phyloP scores from a whole-genome alignment of 2,329 filamentous ascomycete species.

The Exophiala spinifera region DNA sequence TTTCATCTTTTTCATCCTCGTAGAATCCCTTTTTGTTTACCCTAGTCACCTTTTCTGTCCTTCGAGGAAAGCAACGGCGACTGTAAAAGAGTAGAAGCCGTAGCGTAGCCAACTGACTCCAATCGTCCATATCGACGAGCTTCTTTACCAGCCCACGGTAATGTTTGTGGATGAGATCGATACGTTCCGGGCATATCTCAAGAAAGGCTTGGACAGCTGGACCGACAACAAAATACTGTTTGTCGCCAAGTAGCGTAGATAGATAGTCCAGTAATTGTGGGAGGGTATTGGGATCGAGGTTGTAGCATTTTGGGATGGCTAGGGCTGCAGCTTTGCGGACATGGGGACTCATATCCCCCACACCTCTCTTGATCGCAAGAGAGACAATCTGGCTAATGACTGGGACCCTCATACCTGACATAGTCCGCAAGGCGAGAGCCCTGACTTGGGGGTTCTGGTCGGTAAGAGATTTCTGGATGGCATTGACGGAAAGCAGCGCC shows the following conservation, averaged over 20 bases:
- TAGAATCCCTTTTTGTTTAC: constrained; percentile 72
- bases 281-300: constrained; percentile 78
- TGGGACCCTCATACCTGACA: constrained; percentile 95
- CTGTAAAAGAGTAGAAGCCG: constrained; percentile 80
- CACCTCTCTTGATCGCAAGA: constrained; percentile 89
- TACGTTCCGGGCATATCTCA: constrained; percentile 80
- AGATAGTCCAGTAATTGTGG: constrained; percentile 84
- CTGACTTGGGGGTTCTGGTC: constrained; percentile 88
- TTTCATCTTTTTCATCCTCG: constrained; percentile 60
- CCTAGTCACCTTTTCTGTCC: constrained; percentile 58
- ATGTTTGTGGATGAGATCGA: constrained; percentile 87
- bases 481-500: constrained; percentile 93
- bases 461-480: constrained; percentile 94
- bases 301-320: constrained; percentile 93
- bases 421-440: constrained; percentile 88
- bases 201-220: constrained; percentile 86
- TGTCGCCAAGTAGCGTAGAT: constrained; percentile 74
- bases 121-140: constrained; percentile 98
- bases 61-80: constrained; percentile 78
- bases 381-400: constrained; percentile 98
- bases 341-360: constrained; percentile 88
- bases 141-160: constrained; percentile 84
- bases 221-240: constrained; percentile 94
- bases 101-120: constrained; percentile 84
- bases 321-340: constrained; percentile 90